Evolutionary conservation across 2,329 filamentous ascomycete species (phyloP).

Genomic region (Dactylellina drechsleri): DNA sequence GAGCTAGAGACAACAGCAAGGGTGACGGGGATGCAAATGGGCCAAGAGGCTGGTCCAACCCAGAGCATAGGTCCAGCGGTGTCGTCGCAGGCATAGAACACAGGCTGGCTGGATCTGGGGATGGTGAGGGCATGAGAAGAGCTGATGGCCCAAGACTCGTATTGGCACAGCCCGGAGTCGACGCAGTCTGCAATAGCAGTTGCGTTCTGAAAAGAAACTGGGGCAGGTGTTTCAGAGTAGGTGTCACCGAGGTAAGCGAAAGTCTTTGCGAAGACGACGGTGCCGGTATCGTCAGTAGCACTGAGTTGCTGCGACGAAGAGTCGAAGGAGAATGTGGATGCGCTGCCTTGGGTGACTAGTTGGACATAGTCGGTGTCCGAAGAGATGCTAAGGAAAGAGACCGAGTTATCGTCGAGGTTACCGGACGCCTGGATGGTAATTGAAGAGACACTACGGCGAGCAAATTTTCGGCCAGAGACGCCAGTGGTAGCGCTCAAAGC

Average conservation of each 20-base stretch:
- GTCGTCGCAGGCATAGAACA: constrained; percentile 30
- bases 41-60: constrained; percentile 26
- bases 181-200: constrained; percentile 18
- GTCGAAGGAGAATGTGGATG: constrained; percentile 59
- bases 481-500: constrained; percentile 30
- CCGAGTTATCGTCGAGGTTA: constrained; percentile 5
- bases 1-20: constrained; percentile 4
- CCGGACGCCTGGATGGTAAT: constrained; percentile 28
- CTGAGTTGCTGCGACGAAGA: constrained; percentile 34
- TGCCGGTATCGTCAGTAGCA: constrained; percentile 1
- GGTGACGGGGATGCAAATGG: constrained; percentile 18
- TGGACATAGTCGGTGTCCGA: constrained; percentile 43
- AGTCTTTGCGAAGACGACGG: constrained; percentile 27
- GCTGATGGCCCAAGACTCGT: constrained; percentile 28
- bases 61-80: constrained; percentile 4
- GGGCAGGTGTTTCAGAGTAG: constrained; percentile 24
- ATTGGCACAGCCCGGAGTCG: constrained; percentile 16
- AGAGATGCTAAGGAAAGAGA: not conserved
- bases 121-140: constrained; percentile 7
- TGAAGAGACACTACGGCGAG: constrained; percentile 15
- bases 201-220: constrained; percentile 27
- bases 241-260: constrained; percentile 17
- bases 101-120: constrained; percentile 17
- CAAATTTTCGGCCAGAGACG: constrained; percentile 11
- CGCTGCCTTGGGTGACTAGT: constrained; percentile 59